A percentile compares a stretch with the other conserved stretches of the same genome.
These are phyloP conservation scores for Candida koratica DNA, from an alignment of 805 yeast genomes.

Conservation along the genomic window DNA sequence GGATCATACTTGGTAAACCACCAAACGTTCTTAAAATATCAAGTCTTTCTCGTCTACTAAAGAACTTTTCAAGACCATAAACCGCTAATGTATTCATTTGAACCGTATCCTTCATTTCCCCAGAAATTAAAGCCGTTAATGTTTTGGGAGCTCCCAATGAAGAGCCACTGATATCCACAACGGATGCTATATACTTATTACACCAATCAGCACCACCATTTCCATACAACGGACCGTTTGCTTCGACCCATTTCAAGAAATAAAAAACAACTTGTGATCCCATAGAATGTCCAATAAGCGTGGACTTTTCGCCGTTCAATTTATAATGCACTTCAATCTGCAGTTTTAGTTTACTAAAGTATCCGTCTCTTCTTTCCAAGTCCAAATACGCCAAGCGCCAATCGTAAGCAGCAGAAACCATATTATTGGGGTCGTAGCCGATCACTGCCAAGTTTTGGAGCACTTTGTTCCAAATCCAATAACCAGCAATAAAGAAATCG, in stretches of 20 bases:
- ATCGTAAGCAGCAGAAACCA: constrained; percentile 90
- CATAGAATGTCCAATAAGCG: constrained; percentile 92
- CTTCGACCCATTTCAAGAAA: constrained; percentile 96
- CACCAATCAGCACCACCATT: constrained; percentile 93
- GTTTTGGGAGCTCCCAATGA: constrained; percentile 92
- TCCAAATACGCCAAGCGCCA: constrained; percentile 93
- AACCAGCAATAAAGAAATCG: constrained; percentile 94
- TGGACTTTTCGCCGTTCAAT: constrained; percentile 59
- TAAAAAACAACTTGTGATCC: constrained; percentile 87
- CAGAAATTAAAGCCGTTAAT: constrained; percentile 85
- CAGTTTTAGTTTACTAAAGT: constrained; percentile 70
- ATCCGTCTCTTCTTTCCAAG: constrained; percentile 80
- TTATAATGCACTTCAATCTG: constrained; percentile 62
- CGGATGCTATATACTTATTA: constrained; percentile 74
- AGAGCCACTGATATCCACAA: constrained; percentile 87
- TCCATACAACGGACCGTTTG: constrained; percentile 73
- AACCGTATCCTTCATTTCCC: constrained; percentile 97
- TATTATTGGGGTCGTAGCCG: constrained; percentile 88
- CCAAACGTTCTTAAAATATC: constrained; percentile 85
- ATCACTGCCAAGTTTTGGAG: constrained; percentile 91
- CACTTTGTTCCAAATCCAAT: constrained; percentile 98
- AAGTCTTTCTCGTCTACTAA: constrained; percentile 82
- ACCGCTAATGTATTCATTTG: constrained; percentile 90
- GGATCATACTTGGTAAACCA: constrained; percentile 94
- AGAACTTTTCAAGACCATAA: constrained; percentile 90